Conservation (phyloP, 2,329 filamentous ascomycete species). For the Sclerotinia borealis region DNA sequence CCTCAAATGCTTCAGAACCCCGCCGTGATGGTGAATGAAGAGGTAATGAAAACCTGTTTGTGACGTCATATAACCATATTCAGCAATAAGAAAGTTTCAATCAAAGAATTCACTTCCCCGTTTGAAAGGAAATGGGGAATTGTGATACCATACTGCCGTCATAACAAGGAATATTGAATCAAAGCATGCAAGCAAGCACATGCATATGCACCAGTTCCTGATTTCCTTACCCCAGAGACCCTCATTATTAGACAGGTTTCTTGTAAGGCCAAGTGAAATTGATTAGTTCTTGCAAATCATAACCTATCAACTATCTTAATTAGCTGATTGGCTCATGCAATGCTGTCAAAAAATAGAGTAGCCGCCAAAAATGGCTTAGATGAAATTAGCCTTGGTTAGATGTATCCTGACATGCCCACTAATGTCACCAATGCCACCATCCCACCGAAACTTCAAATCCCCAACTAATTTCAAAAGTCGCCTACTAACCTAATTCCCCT, state of each 20-base stretch:
- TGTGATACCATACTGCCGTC: not conserved
- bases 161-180: not conserved
- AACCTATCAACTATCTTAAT: not conserved
- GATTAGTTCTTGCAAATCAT: not conserved
- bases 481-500: not conserved
- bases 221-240: not conserved
- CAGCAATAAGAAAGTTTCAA: not conserved
- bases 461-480: not conserved
- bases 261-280: conserved; percentile 5
- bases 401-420: not conserved
- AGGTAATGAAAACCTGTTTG: not conserved
- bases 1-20: not conserved
- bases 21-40: not conserved
- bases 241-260: not conserved
- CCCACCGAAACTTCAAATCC: not conserved
- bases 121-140: not conserved
- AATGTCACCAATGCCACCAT: not conserved
- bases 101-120: not conserved
- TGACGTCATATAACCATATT: not conserved
- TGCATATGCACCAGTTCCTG: not conserved
- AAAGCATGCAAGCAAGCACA: not conserved
- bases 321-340: not conserved
- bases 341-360: not conserved
- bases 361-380: too few species aligned
- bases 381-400: not conserved